A percentile compares a stretch with the other conserved stretches of the same genome.
phyloP scores from a whole-genome alignment of 257 asterid genomes.

The Catharanthus roseus region DNA sequence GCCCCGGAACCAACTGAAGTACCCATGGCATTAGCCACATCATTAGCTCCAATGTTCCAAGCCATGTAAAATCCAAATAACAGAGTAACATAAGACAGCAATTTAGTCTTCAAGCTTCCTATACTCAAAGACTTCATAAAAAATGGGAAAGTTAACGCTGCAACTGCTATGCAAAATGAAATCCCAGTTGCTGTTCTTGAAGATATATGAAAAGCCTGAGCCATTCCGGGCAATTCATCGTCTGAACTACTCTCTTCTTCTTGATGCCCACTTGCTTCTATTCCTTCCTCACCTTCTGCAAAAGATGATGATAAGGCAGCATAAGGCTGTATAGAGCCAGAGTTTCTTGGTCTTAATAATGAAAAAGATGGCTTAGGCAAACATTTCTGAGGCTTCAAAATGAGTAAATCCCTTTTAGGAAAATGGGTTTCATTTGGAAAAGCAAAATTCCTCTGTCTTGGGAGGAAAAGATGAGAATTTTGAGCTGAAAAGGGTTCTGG shows the following conservation, averaged over 20 bases:
- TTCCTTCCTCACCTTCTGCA: slow-evolving; percentile 38
- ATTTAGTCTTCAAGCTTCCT: slow-evolving; percentile 42
- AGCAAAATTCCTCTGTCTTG: slow-evolving; percentile 23
- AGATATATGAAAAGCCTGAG: slow-evolving; percentile 70
- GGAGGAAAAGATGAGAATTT: slow-evolving; percentile 31
- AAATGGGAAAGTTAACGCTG: slow-evolving; percentile 66
- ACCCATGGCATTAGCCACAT: slow-evolving; percentile 98
- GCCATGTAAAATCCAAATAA: slow-evolving; percentile 95
- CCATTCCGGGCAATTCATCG: slow-evolving; percentile 58
- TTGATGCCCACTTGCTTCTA: slow-evolving; percentile 18
- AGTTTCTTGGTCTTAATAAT: slow-evolving; percentile 21
- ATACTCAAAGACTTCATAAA: slow-evolving; percentile 64
- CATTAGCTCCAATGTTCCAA: slow-evolving; percentile 96
- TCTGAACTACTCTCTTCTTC: slow-evolving; percentile 18
- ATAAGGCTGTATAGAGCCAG: slow-evolving; percentile 29
- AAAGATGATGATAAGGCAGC: slow-evolving; percentile 71
- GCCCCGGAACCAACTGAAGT: slow-evolving; percentile 98
- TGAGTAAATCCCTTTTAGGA: slow-evolving; percentile 32
- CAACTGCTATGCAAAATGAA: slow-evolving; percentile 62
- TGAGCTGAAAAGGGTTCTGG: slow-evolving; percentile 31
- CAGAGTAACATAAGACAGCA: slow-evolving; percentile 60
- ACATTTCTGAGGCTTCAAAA: slow-evolving; percentile 30
- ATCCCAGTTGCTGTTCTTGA: slow-evolving; percentile 71
- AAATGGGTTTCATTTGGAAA: slow-evolving; percentile 22
- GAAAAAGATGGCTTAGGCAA: slow-evolving; percentile 18